A percentile compares a stretch with the other conserved stretches of the same genome.
phyloP scores from a whole-genome alignment of 2,329 filamentous ascomycete genomes.

The Domatiomyces catenatus region DNA sequence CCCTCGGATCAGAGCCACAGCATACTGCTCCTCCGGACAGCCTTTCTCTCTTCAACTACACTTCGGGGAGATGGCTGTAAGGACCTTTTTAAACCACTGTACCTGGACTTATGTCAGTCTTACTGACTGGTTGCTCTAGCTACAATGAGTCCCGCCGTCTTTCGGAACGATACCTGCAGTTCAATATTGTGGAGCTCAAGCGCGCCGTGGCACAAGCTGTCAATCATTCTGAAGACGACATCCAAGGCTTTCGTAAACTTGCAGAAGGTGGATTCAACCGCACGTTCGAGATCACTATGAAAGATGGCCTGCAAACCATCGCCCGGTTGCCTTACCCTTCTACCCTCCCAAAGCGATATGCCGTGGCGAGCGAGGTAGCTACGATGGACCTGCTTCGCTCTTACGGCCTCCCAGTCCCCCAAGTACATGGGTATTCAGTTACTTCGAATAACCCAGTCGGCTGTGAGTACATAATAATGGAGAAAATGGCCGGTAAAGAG shows the following conservation, averaged over 20 bases:
- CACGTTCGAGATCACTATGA: conserved; percentile 20
- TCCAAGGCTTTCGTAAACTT: conserved; percentile 19
- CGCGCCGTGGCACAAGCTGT: conserved; percentile 9
- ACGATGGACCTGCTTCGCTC: conserved; percentile 21
- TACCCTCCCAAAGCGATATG: conserved; percentile 18
- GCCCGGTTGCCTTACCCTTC: conserved; percentile 23
- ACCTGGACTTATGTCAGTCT: no score
- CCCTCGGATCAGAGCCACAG: no score
- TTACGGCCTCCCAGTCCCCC: conserved; percentile 23
- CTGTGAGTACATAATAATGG: conserved; percentile 27
- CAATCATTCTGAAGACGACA: conserved; percentile 4
- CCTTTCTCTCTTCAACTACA: neutral
- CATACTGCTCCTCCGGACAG: no score
- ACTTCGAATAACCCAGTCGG: conserved; percentile 23
- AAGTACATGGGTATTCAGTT: conserved; percentile 23
- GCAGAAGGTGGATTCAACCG: conserved; percentile 26
- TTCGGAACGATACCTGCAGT: neutral
- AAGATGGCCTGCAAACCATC: conserved; percentile 19
- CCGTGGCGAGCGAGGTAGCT: conserved; percentile 26
- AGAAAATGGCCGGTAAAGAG: conserved; percentile 21
- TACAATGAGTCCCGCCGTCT: neutral
- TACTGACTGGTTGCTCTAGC: neutral
- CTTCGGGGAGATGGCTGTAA: neutral
- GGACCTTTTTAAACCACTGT: neutral
- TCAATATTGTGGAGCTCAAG: conserved; percentile 15